Evolutionary conservation across 768 basidiomycete species (phyloP), one percentile per base, ranked within the genome.

Genomic region (Leucosporidium creatinivorum): DNA sequence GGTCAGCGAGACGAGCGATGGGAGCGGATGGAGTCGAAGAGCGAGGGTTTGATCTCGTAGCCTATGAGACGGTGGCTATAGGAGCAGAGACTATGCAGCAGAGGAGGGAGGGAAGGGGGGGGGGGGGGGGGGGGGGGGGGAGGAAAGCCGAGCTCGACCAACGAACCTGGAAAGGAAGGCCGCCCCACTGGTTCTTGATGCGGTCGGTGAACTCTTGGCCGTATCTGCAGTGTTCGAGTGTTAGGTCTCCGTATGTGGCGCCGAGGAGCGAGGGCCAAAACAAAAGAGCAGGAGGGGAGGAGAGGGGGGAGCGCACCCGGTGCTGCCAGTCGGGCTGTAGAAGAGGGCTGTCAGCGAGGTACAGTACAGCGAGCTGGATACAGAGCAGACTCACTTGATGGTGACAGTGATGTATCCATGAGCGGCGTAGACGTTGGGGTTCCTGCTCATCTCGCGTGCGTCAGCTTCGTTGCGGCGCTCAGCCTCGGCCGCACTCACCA

Each of bases 401-500:
- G 87, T 82, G 50, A 96, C 82, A 17, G 85, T 84, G 73, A 94
- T 86, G 78, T 97, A 99, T 0, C 94, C 92, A 76, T 91, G 89
- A 73, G 86, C 85, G 17, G 91, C 85, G 73, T 91, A 93, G 15
- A 88, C 86, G 73, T 91, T 89, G 0, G 87, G 89, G 78, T 96
- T 97, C 93, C 93, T 51, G 21, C n/a, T 94, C 50, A 9, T 51
- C 50, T 3, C 9, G 4, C 21, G 9, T 3, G 25, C 8, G 50
- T 26, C 21, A 51, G 6, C 21, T 51, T 8, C 17, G 5, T 26
- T 62, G 56, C 21, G 25, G 50, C 50, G 50, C 25, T 23, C 21
- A 18, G 49, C 9, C 25, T 23, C 21, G 54, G 33, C 15, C 8
- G 4, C 8, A 61, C 47, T 44, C 60, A 65, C 55, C 63, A 77